These are phyloP conservation scores for Mycena sp. DNA, from an alignment of 1,284 basidiomycete species.

Conservation along the genomic window DNA sequence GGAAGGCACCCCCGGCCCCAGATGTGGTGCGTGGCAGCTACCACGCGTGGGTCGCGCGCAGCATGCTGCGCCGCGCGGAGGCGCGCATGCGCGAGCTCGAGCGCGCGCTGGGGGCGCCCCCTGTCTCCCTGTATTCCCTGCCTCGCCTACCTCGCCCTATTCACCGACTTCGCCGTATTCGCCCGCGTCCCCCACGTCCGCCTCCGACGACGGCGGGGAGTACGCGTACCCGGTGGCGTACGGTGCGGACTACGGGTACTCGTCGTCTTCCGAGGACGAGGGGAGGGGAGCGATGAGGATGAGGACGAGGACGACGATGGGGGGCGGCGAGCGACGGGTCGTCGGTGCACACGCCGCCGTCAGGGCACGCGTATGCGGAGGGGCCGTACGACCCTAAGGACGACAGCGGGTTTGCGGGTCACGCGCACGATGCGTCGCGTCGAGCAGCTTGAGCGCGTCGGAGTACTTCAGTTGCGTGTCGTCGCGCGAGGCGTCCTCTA, in stretches of 20 bases:
- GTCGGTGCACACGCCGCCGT: too few relatives aligned
- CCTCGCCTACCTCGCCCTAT: background rate
- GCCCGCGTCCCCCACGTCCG: background rate
- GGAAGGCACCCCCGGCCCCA: background rate
- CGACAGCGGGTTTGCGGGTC: constrained; percentile 12
- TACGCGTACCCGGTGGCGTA: too few relatives aligned
- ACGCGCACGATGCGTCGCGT: constrained; percentile 9
- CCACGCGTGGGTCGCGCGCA: constrained; percentile 63
- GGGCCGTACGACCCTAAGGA: constrained; percentile 42
- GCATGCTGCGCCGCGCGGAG: constrained; percentile 60
- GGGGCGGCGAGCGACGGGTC: too few relatives aligned
- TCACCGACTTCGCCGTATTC: constrained; percentile 13
- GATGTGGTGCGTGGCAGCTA: constrained; percentile 47
- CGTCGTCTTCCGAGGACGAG: too few relatives aligned
- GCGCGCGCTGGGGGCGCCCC: constrained; percentile 35
- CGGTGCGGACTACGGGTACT: too few relatives aligned
- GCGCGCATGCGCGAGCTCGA: constrained; percentile 58
- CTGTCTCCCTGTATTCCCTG: constrained; percentile 17
- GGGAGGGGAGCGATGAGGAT: too few relatives aligned
- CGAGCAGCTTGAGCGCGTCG: constrained; percentile 20
- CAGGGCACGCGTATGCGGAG: too few relatives aligned
- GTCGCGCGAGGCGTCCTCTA: background rate
- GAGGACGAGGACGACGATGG: too few relatives aligned
- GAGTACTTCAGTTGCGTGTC: too few relatives aligned
- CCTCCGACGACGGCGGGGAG: too few relatives aligned